These are phyloP conservation scores for Diutina mesorugosa DNA, from an alignment of 1,139 yeast species.

Conservation along the genomic window DNA sequence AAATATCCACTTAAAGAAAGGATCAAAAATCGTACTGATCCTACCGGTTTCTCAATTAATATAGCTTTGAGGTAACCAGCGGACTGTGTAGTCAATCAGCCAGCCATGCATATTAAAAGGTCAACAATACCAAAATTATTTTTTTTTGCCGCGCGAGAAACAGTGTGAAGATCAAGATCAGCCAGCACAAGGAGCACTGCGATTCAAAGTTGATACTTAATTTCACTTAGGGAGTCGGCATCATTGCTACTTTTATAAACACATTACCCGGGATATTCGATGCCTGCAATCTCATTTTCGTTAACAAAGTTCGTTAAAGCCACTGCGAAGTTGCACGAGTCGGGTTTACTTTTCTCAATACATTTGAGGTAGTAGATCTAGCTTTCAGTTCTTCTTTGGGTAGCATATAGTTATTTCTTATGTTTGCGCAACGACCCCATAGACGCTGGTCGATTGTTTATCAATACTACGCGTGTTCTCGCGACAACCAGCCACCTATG, in stretches of 20 bases:
- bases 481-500: not conserved
- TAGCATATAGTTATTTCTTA: too few relatives aligned
- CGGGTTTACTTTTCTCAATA: too few relatives aligned
- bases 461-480: not conserved
- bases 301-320: too few relatives aligned
- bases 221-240: not conserved
- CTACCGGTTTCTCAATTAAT: not conserved
- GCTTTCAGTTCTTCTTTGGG: too few relatives aligned
- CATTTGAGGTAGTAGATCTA: not conserved
- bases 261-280: too few relatives aligned
- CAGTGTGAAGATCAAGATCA: not conserved
- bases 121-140: not conserved
- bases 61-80: not conserved
- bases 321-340: not conserved
- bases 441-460: not conserved
- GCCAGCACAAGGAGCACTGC: not conserved
- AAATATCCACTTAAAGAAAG: not conserved
- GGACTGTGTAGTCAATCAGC: not conserved
- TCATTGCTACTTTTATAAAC: not conserved
- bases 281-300: too few relatives aligned
- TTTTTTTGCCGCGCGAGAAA: not conserved
- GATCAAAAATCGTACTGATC: not conserved
- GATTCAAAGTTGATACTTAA: not conserved
- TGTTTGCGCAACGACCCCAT: not conserved
- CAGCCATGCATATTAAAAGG: not conserved